phyloP scores from a whole-genome alignment of 2,329 filamentous ascomycete species.

The Scedosporium minutisporum region DNA sequence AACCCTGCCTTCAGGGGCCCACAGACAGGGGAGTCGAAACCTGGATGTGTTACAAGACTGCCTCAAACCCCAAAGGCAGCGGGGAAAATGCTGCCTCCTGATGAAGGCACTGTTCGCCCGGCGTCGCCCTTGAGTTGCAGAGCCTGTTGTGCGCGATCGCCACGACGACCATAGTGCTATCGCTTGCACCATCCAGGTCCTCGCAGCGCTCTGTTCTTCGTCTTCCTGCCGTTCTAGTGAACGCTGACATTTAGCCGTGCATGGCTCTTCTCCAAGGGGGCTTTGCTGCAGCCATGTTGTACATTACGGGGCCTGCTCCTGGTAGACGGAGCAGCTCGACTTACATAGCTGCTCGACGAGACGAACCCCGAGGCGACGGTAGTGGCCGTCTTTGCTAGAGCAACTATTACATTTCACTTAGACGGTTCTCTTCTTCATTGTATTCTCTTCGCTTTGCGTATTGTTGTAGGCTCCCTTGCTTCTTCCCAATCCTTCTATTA shows the following conservation, averaged over 20 bases:
- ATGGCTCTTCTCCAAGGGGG: too few relatives aligned
- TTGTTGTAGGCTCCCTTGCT: background rate
- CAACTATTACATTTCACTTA: background rate
- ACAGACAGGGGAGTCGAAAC: constrained; percentile 27
- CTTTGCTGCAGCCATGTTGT: too few relatives aligned
- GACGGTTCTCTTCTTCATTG: background rate
- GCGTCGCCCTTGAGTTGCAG: background rate
- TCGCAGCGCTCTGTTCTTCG: background rate
- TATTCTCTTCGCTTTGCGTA: background rate
- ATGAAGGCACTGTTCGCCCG: background rate
- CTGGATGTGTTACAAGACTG: constrained; percentile 34
- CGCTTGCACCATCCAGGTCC: background rate
- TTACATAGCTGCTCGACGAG: too few relatives aligned
- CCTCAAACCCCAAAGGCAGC: constrained; percentile 27
- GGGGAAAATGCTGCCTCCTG: background rate
- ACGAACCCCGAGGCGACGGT: too few relatives aligned
- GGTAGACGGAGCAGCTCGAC: too few relatives aligned
- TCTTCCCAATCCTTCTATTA: background rate
- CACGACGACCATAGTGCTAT: background rate
- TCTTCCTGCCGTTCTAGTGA: too few relatives aligned
- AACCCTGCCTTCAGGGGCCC: constrained; percentile 4
- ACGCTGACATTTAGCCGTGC: too few relatives aligned
- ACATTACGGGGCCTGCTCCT: too few relatives aligned
- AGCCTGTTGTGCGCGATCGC: constrained; percentile 5
- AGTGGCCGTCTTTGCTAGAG: too few relatives aligned